Conservation (phyloP, 805 yeast genomes). For the Hanseniaspora hatyaiensis region DNA sequence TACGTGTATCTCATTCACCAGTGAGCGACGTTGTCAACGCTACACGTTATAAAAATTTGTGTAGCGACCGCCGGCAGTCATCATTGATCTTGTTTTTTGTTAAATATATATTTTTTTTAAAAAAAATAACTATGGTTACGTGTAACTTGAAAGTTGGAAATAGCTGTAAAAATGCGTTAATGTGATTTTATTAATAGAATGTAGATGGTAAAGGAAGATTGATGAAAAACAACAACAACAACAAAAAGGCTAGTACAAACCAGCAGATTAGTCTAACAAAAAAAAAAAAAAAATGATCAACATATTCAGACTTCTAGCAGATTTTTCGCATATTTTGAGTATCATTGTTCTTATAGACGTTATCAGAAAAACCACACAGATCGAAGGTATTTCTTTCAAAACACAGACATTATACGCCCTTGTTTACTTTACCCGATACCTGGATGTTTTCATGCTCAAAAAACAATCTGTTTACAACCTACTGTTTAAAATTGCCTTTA, state of each 20-base stretch:
- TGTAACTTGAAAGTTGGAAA: no score
- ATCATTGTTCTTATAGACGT: constrained; percentile 64
- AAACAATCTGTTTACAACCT: constrained; percentile 64
- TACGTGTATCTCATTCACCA: no score
- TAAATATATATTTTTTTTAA: no score
- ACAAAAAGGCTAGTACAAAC: not conserved
- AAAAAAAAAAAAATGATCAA: constrained; percentile 27
- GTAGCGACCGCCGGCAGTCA: no score
- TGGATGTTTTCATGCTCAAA: constrained; percentile 41
- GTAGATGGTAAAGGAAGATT: no score
- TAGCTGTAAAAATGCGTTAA: no score
- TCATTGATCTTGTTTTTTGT: no score
- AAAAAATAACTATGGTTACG: no score
- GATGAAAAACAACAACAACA: not conserved
- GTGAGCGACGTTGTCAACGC: no score
- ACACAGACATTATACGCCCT: constrained; percentile 70
- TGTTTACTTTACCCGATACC: constrained; percentile 63
- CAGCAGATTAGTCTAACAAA: not conserved
- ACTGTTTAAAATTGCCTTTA: constrained; percentile 69
- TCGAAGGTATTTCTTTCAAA: constrained; percentile 77
- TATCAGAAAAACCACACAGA: constrained; percentile 51
- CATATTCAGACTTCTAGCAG: constrained; percentile 46
- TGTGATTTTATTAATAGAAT: no score
- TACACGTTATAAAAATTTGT: no score
- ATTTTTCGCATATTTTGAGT: constrained; percentile 70